Evolutionary conservation across 768 basidiomycete species (phyloP), one percentile per base, ranked within the genome.

Genomic region (Mycena alexandri): DNA sequence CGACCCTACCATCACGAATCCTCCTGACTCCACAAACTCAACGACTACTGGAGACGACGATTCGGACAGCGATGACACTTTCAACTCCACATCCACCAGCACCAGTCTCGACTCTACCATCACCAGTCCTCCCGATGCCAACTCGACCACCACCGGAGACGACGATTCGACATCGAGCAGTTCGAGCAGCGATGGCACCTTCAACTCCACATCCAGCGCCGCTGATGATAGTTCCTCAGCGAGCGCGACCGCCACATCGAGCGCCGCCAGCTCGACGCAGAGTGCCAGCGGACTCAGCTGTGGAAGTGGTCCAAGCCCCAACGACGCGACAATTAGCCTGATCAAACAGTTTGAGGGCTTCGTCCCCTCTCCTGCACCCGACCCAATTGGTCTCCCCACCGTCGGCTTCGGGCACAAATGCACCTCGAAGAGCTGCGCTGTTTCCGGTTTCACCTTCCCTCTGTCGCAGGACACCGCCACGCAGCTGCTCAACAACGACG

Each of bases 351-450:
- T 76, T 60, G 77, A 78, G 69, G 75, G 75, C 25, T 78, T 78
- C 68, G 77, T 76, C 24, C 34, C 71, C 14, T 65, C 71, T 13
- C 77, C 76, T 5, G 71, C 72, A 8, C 77, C 77, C 16, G 76
- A 78, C 69, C 77, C 77, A 21, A 76, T 76, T 58, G 77, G 75
- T 22, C 74, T 78, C 29, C 72, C 77, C 50, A 78, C 75, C 57
- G 77, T 76, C 44, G 77, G 77, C n/a, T 78, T 75, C 53, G 75
- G 75, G 1, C 77, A 78, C 64, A 72, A 73, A 19, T 78, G 77
- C 71, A 68, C 72, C 12, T 67, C 63, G 41, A 69, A 67, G 51
- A 51, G 67, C 24, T 78, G 77, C 48, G 62, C 72, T 22, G 71
- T 70, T 10, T 74, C 70, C 22, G 57, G 57, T 1, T 71, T 71